Base-by-base conservation (phyloP, 306 rosid genomes). In the Carpinus viminea region DNA sequence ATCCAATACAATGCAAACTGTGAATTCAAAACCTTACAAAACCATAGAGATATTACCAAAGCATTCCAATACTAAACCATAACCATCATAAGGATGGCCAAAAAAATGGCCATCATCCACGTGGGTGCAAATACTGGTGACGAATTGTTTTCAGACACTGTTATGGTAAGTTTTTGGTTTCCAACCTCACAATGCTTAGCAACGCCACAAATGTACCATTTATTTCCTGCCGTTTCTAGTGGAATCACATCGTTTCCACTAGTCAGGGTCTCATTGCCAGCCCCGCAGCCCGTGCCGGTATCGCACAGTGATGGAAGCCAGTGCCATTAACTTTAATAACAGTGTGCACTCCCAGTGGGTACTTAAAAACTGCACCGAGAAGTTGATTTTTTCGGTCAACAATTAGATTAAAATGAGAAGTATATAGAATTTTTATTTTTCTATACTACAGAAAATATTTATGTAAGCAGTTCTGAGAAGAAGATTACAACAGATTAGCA, bases 131-230 rank as follows among this genome's bases (percentile, higher is more conserved):
- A 50, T 36, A 79, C 13, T 24, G 77, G 24, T 4, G 80, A 77
- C 3, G 74, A 11, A 11, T 24, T 57, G 3, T 15, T 56, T 5
- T 53, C 28, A 11, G 75, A 57, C 43, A 89, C 93, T 1, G 76
- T 83, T 41, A 87, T 84, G 55, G 71, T 16, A 59, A 89, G 85
- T 86, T 78, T 89, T 78, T 79, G 76, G 21, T 77, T 72, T 8
- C 83, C 91, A n/a, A 5, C 43, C 8, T 53, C 82, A 56, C 90
- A 87, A 65, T 84, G 89, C 38, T 24, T 3, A 43, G 48, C 54
- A 68, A 86, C 71, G 17, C 87, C 86, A 20, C 90, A 86, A 16
- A 86, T 78, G 77, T 84, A 85, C 91, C 90, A 87, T 74, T 90
- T 86, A 18, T 62, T 86, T 41, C 88, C 89, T 0, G 87, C 4